phyloP scores from a whole-genome alignment of 1,139 yeast species.

The Wickerhamomyces sp. region DNA sequence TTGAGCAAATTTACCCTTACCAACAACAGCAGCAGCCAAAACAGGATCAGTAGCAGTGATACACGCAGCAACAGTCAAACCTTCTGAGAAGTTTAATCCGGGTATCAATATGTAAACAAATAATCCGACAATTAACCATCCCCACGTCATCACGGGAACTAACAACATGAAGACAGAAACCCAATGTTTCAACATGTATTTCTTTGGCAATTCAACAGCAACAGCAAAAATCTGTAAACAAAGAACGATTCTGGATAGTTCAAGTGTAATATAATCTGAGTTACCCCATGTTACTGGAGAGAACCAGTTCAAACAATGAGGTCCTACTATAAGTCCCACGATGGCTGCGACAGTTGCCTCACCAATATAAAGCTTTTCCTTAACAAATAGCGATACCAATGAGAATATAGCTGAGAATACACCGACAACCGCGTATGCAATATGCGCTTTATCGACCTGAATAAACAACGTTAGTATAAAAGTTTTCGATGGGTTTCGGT shows the following conservation, averaged over 20 bases:
- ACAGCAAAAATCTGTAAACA: slow-evolving; percentile 96
- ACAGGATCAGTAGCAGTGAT: slow-evolving; percentile 98
- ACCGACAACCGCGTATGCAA: slow-evolving; percentile 92
- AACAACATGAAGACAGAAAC: slow-evolving; percentile 70
- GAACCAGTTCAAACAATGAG: slow-evolving; percentile 88
- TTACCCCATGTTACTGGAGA: slow-evolving; percentile 90
- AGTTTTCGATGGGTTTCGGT: no score
- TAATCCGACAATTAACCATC: slow-evolving; percentile 86
- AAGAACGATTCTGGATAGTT: slow-evolving; percentile 80
- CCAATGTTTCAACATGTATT: slow-evolving; percentile 92
- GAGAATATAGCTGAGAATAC: slow-evolving; percentile 86
- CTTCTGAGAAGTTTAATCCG: slow-evolving; percentile 70
- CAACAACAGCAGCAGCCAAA: slow-evolving; percentile 96
- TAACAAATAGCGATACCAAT: slow-evolving; percentile 83
- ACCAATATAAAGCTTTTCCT: slow-evolving; percentile 86
- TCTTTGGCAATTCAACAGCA: slow-evolving; percentile 92
- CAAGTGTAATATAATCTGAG: slow-evolving; percentile 79
- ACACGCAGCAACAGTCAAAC: slow-evolving; percentile 83
- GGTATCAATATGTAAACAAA: slow-evolving; percentile 87
- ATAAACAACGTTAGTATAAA: neutral
- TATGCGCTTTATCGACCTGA: slow-evolving; percentile 58
- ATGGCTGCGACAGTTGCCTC: slow-evolving; percentile 94
- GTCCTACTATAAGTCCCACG: slow-evolving; percentile 90
- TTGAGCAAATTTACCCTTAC: slow-evolving; percentile 95
- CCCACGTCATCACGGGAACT: slow-evolving; percentile 90